Evolutionary conservation across 2,329 filamentous ascomycete species (phyloP).

Genomic region (Colletotrichum tropicicola): DNA sequence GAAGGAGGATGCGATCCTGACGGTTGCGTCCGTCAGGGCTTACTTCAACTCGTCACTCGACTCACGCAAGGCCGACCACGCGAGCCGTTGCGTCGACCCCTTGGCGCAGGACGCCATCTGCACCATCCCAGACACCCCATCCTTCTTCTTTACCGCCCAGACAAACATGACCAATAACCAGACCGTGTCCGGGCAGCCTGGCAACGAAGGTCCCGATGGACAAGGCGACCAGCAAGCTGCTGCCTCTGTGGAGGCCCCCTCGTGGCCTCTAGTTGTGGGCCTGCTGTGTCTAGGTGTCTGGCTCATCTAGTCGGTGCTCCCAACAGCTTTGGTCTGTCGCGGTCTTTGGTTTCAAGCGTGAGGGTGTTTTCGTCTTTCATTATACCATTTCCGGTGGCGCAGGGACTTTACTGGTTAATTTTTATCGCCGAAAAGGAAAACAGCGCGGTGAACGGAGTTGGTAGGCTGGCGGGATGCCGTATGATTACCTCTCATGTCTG

Average conservation of each 20-base stretch:
- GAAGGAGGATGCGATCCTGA: slow-evolving; percentile 65
- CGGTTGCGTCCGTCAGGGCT: slow-evolving; percentile 76
- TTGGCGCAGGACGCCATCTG: slow-evolving; percentile 52
- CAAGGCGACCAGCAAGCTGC: not conserved
- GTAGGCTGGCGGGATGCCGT: not conserved
- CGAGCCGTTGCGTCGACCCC: slow-evolving; percentile 48
- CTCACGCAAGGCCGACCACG: slow-evolving; percentile 48
- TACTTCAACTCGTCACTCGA: slow-evolving; percentile 78
- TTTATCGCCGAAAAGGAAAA: no score
- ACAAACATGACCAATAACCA: slow-evolving; percentile 58
- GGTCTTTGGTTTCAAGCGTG: no score
- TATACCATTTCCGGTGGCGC: no score
- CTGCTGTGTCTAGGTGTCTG: slow-evolving; percentile 1
- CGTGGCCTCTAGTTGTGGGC: not conserved
- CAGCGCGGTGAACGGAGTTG: slow-evolving; percentile 3
- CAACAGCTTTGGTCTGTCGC: not conserved
- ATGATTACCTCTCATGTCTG: not conserved
- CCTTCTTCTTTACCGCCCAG: slow-evolving; percentile 60
- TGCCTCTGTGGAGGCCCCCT: not conserved
- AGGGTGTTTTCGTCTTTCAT: no score
- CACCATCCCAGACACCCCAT: slow-evolving; percentile 56
- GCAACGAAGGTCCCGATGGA: not conserved
- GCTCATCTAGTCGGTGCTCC: not conserved
- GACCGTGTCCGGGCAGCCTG: slow-evolving; percentile 42
- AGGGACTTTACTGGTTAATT: no score